These are phyloP conservation scores for Akanthomyces uredinophilus DNA, from an alignment of 2,329 filamentous ascomycete genomes.

Conservation along the genomic window DNA sequence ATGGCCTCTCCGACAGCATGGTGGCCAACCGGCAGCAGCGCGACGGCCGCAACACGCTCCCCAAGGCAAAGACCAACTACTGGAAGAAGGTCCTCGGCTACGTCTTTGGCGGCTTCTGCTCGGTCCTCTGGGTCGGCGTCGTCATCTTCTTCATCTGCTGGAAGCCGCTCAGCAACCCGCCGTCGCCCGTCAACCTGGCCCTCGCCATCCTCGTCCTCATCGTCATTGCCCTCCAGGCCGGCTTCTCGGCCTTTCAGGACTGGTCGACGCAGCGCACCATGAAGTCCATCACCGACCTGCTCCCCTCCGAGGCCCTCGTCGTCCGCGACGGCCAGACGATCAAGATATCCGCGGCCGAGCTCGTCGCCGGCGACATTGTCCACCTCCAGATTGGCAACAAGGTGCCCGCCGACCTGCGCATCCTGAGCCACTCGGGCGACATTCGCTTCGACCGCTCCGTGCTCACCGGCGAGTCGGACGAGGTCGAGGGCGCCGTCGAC, in stretches of 20 bases:
- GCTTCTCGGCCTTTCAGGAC: conserved; percentile 43
- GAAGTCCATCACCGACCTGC: conserved; percentile 41
- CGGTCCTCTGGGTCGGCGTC: conserved; percentile 41
- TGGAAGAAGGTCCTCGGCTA: conserved; percentile 36
- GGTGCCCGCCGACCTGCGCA: conserved; percentile 43
- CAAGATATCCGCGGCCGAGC: conserved; percentile 35
- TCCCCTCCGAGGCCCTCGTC: conserved; percentile 39
- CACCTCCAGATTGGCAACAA: conserved; percentile 43
- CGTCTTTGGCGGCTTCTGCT: conserved; percentile 44
- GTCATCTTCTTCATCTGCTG: conserved; percentile 46
- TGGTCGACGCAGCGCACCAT: conserved; percentile 43
- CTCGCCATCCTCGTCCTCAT: conserved; percentile 42
- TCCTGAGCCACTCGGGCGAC: conserved; percentile 36
- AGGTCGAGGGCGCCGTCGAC: conserved; percentile 36
- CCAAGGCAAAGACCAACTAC: conserved; percentile 39
- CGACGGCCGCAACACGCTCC: conserved; percentile 38
- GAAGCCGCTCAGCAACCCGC: conserved; percentile 40
- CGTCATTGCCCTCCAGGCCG: conserved; percentile 42
- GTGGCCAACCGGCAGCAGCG: conserved; percentile 31
- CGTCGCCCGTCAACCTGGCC: conserved; percentile 38
- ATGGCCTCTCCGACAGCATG: conserved; percentile 31
- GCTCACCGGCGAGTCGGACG: conserved; percentile 38
- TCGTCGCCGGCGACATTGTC: conserved; percentile 43
- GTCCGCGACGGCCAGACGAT: conserved; percentile 39
- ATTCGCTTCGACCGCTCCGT: conserved; percentile 38